Percentiles rank a stretch among this genome's conserved stretches.
Evolutionary conservation across 257 asterid genomes (phyloP).

Genomic region (Fraxinus quadrangulata): DNA sequence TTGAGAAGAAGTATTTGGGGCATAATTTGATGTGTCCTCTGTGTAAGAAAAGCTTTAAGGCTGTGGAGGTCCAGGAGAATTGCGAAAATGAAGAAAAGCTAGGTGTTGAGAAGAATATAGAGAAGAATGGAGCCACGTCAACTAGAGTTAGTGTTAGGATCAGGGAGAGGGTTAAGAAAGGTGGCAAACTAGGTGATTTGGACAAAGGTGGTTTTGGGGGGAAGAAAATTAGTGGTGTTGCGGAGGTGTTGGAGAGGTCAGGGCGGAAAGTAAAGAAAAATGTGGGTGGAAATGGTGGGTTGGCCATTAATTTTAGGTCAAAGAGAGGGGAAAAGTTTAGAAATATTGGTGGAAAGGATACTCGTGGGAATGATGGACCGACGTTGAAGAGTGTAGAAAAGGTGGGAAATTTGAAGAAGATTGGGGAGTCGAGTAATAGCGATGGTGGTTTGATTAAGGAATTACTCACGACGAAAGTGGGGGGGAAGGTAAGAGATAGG

Average conservation of each 20-base stretch:
- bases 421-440: constrained; percentile 1
- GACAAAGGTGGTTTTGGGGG: constrained; percentile 42
- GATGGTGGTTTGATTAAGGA: constrained; percentile 25
- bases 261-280: constrained; percentile 23
- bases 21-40: constrained; percentile 71
- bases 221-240: constrained; percentile 39
- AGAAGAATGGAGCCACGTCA: constrained; percentile 26
- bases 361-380: neutral
- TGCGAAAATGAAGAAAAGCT: constrained; percentile 19
- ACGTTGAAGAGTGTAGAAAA: constrained; percentile 18
- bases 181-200: constrained; percentile 38
- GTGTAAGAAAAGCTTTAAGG: constrained; percentile 71
- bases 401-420: constrained; percentile 9
- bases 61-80: constrained; percentile 52
- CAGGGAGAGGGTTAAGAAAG: constrained; percentile 45
- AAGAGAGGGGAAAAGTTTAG: constrained; percentile 5
- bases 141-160: constrained; percentile 66
- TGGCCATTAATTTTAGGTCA: constrained; percentile 26
- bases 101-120: constrained; percentile 22
- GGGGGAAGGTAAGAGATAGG: constrained; percentile 15
- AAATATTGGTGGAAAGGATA: neutral
- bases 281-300: constrained; percentile 27
- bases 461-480: constrained; percentile 16
- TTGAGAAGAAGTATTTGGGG: constrained; percentile 71
- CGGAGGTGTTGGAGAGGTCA: constrained; percentile 38